A percentile compares a stretch with the other conserved stretches of the same genome.
These are phyloP conservation scores for Dothidotthia symphoricarpi DNA, from an alignment of 2,329 filamentous ascomycete species.

Conservation along the genomic window DNA sequence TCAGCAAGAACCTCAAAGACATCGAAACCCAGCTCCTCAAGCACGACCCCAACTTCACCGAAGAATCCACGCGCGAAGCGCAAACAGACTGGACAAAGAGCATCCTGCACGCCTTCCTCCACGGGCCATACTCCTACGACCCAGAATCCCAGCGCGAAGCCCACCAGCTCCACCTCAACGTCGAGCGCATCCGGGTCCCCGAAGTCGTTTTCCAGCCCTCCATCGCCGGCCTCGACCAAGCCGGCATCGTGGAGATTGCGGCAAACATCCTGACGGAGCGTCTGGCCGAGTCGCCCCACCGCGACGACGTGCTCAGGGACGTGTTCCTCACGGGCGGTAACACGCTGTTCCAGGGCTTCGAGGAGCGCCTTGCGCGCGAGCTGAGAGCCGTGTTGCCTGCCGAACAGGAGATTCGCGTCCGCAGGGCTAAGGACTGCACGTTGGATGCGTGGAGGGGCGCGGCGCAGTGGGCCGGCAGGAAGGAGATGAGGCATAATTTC, in stretches of 20 bases:
- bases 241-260: slow-evolving; percentile 87
- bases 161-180: slow-evolving; percentile 90
- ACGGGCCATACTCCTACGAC: slow-evolving; percentile 85
- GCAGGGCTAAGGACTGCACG: slow-evolving; percentile 71
- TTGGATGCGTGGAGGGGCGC: slow-evolving; percentile 94
- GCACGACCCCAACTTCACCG: slow-evolving; percentile 84
- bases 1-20: slow-evolving; percentile 67
- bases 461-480: slow-evolving; percentile 71
- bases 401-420: slow-evolving; percentile 64
- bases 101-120: slow-evolving; percentile 83
- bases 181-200: slow-evolving; percentile 90
- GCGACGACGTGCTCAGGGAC: slow-evolving; percentile 73
- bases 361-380: slow-evolving; percentile 73
- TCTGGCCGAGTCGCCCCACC: slow-evolving; percentile 57
- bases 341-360: slow-evolving; percentile 81
- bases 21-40: slow-evolving; percentile 83
- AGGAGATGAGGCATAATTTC: slow-evolving; percentile 61
- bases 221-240: slow-evolving; percentile 90
- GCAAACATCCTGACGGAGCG: slow-evolving; percentile 86
- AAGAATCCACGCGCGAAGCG: slow-evolving; percentile 87
- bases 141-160: slow-evolving; percentile 74
- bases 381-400: slow-evolving; percentile 71
- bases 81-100: slow-evolving; percentile 95
- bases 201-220: slow-evolving; percentile 91
- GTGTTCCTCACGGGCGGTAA: slow-evolving; percentile 95